Evolutionary conservation across 2,329 filamentous ascomycete genomes (phyloP).

Genomic region (Purpureocillium lavendulum): DNA sequence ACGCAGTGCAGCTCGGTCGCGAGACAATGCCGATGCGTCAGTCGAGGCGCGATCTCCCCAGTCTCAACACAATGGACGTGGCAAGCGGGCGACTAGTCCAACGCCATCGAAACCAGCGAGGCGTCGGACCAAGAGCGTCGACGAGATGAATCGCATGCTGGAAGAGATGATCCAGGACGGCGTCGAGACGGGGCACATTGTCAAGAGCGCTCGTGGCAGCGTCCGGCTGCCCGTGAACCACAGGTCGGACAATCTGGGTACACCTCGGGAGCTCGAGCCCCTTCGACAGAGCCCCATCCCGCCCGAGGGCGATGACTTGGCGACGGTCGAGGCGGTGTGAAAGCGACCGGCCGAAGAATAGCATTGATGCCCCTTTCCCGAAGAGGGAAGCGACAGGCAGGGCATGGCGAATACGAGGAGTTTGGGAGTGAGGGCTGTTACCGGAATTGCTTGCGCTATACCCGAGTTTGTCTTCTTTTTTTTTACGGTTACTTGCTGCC

Average conservation of each 20-base stretch:
- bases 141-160: slow-evolving; percentile 87
- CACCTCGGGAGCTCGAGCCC: slow-evolving; percentile 27
- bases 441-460: slow-evolving; percentile 8
- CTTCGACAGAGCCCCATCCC: slow-evolving; percentile 28
- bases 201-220: slow-evolving; percentile 59
- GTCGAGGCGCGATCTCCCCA: slow-evolving; percentile 22
- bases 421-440: slow-evolving; percentile 7
- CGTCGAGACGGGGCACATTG: slow-evolving; percentile 65
- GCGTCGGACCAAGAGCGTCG: slow-evolving; percentile 60
- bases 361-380: neutral
- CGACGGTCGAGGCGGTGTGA: slow-evolving; percentile 18
- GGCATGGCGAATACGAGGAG: slow-evolving; percentile 4
- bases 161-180: slow-evolving; percentile 95
- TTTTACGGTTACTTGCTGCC: slow-evolving; percentile 1
- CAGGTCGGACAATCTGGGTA: slow-evolving; percentile 28
- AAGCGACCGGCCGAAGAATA: neutral
- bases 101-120: slow-evolving; percentile 23
- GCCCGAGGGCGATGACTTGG: slow-evolving; percentile 10
- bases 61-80: slow-evolving; percentile 8
- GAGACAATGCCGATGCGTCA: slow-evolving; percentile 64
- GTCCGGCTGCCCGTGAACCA: slow-evolving; percentile 47
- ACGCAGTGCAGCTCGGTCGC: slow-evolving; percentile 74
- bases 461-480: slow-evolving; percentile 5
- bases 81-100: slow-evolving; percentile 13
- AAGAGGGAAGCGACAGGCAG: neutral